A percentile compares a stretch with the other conserved stretches of the same genome.
phyloP scores from a whole-genome alignment of 805 yeast species.

The Metschnikowia kunwiensis region DNA sequence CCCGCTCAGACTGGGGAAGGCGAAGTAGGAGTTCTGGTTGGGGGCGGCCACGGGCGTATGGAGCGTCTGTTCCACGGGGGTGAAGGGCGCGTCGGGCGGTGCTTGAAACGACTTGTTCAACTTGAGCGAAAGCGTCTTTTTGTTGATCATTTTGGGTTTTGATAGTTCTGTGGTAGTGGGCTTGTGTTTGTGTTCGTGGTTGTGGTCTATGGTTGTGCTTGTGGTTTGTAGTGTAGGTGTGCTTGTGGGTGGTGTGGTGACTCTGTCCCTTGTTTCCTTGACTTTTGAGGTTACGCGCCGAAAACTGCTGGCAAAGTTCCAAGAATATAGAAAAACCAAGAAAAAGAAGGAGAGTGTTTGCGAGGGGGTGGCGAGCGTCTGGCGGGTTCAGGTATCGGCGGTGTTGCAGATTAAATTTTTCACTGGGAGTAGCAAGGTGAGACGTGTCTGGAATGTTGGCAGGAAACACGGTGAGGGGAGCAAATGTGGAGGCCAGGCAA shows the following conservation, averaged over 20 bases:
- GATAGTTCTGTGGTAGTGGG: neutral
- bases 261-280: no score
- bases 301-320: no score
- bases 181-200: neutral
- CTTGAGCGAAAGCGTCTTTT: slow-evolving; percentile 35
- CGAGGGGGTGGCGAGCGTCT: no score
- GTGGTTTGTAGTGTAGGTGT: no score
- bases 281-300: no score
- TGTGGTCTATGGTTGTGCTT: no score
- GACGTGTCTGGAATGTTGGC: slow-evolving; percentile 6
- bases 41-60: slow-evolving; percentile 36
- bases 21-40: slow-evolving; percentile 13
- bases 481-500: neutral
- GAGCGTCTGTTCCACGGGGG: slow-evolving; percentile 45
- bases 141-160: slow-evolving; percentile 20
- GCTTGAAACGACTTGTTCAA: slow-evolving; percentile 30
- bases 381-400: neutral
- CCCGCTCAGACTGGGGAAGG: slow-evolving; percentile 7
- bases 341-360: no score
- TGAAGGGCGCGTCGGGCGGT: slow-evolving; percentile 33
- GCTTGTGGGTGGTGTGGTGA: no score
- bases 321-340: no score
- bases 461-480: slow-evolving; percentile 2
- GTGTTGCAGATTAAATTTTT: neutral
- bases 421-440: neutral